Percentiles rank a stretch among this genome's conserved stretches.
These are phyloP conservation scores for Pittosporum tobira DNA, from an alignment of 129 eudicot genomes.

Conservation along the genomic window DNA sequence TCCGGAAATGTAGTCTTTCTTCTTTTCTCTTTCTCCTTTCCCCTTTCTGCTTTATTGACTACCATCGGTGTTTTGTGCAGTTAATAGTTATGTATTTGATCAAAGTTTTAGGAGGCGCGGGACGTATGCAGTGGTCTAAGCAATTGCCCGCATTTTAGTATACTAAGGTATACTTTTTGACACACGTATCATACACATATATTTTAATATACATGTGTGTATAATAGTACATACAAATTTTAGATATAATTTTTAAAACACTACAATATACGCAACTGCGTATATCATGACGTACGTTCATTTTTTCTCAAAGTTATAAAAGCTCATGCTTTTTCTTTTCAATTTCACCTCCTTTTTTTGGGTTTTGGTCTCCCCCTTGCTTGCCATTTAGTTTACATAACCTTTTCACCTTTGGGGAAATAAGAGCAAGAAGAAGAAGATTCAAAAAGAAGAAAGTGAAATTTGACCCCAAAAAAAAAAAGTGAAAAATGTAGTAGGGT, in stretches of 20 bases:
- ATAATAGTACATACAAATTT: too few species aligned
- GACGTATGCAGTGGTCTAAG: too few species aligned
- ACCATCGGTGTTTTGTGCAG: not conserved
- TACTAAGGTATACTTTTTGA: too few species aligned
- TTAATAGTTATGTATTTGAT: not conserved
- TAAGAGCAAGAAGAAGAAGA: not conserved
- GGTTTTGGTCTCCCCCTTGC: not conserved
- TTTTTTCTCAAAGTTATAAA: not conserved
- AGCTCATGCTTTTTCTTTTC: not conserved
- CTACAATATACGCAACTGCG: too few species aligned
- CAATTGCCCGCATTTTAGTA: too few species aligned
- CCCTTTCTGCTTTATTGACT: too few species aligned
- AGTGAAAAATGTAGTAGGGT: not conserved
- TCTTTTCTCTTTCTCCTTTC: conserved; percentile 3
- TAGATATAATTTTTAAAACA: too few species aligned
- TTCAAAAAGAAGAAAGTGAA: conserved; percentile 2
- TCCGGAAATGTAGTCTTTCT: not conserved
- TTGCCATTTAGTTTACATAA: not conserved
- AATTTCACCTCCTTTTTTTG: not conserved
- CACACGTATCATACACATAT: too few species aligned
- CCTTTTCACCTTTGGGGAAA: not conserved
- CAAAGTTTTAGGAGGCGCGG: too few species aligned
- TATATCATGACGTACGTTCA: too few species aligned
- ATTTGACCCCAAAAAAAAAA: too few species aligned
- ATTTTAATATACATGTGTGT: too few species aligned